Base-by-base conservation (phyloP, 192 early-diverging fungal genomes). In the Phlyctochytrium arcticum region DNA sequence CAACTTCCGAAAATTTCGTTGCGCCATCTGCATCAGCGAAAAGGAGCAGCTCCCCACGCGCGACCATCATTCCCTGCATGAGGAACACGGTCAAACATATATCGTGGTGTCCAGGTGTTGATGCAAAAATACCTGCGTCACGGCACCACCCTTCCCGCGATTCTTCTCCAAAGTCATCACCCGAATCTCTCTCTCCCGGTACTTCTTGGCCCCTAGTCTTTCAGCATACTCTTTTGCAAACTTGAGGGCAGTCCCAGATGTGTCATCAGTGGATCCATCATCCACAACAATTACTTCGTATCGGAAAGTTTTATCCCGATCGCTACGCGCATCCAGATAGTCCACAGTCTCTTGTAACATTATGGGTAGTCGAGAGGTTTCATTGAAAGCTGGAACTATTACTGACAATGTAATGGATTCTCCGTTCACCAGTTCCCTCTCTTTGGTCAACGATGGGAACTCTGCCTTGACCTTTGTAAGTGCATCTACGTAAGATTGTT, bases 11-110 rank as follows among this genome's bases (percentile, higher is more conserved):
- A 72, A 98, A 98, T 36, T 76, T 80, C 0, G 94, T 94, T 2
- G 96, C 94, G 7, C 94, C 96, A 75, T 98, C 96, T 0, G 96
- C 96, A 71, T 98, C 96, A 15, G 89, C 94, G 81, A 98, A 94
- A 58, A 98, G 72, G 36, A 94, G 53, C 49, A 73, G 72, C 35
- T 87, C 75, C 19, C 94, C 96, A 24, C 88, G 72, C 9, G 90
- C 78, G 37, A 80, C 82, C 58, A 93, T 69, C 69, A 96, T 85
- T 23, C 95, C 95, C 89, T 96, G 80, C 30, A 36, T 3, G 0
- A 36, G 15, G 4, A 65, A 39, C 15, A 29, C 17, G 12, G 24
- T 23, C 24, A 73, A 53, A 19, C 1, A 53, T 19, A 12, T 12
- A 1, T 53, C 24, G 15, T 21, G 17, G 2, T 1, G 19, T 29